phyloP scores from a whole-genome alignment of 1,284 basidiomycete genomes.

The Amylostereum areolatum region DNA sequence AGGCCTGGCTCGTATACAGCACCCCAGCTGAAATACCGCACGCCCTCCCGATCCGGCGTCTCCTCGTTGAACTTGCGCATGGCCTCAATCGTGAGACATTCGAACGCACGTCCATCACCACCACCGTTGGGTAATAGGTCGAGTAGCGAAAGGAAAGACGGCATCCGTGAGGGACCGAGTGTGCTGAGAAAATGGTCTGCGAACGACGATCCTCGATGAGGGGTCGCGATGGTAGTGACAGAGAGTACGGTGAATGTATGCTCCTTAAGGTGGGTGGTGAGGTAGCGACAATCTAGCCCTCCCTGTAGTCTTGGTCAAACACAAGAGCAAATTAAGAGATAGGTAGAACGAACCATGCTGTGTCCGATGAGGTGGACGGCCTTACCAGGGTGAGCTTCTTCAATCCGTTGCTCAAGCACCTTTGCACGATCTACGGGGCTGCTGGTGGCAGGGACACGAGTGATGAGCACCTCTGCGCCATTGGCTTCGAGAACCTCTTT shows the following conservation, averaged over 20 bases:
- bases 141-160: conserved; percentile 60
- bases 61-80: conserved; percentile 88
- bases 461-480: conserved; percentile 88
- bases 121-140: conserved; percentile 82
- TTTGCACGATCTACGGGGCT: conserved; percentile 82
- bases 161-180: conserved; percentile 61
- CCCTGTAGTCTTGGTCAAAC: conserved; percentile 45
- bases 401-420: conserved; percentile 79
- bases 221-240: conserved; percentile 90
- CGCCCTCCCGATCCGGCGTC: conserved; percentile 70
- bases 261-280: conserved; percentile 65
- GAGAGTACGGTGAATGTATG: conserved; percentile 70
- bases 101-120: conserved; percentile 88
- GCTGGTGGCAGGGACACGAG: conserved; percentile 87
- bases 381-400: conserved; percentile 71
- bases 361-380: conserved; percentile 91
- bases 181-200: conserved; percentile 88
- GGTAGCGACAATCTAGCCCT: conserved; percentile 88
- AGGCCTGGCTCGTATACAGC: conserved; percentile 84
- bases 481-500: conserved; percentile 85
- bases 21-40: conserved; percentile 92
- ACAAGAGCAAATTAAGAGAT: conserved; percentile 4
- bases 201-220: conserved; percentile 90
- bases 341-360: conserved; percentile 64
- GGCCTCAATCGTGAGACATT: conserved; percentile 76